phyloP scores from a whole-genome alignment of 2,329 filamentous ascomycete species.

The Byssoonygena ceratinophila region DNA sequence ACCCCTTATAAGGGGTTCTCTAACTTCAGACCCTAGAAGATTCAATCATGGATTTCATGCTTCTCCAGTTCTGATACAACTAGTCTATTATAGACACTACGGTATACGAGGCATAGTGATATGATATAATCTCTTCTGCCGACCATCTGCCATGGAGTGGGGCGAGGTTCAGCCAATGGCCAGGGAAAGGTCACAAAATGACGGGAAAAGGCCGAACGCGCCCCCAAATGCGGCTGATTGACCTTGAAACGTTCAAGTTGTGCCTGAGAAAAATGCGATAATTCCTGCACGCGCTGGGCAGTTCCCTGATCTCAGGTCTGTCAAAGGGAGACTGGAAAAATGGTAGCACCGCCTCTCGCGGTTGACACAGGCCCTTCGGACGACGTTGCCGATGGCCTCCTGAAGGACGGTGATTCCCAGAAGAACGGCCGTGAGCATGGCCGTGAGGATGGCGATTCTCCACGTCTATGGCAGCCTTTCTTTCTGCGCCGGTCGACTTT shows the following conservation, averaged over 20 bases:
- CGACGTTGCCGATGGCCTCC: conserved; percentile 5
- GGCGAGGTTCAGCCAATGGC: neutral
- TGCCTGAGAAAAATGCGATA: neutral
- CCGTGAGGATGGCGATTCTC: neutral
- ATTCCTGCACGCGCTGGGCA: neutral
- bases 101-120: too few species aligned
- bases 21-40: too few species aligned
- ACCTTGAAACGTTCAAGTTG: neutral
- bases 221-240: neutral
- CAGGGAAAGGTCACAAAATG: neutral
- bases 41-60: too few species aligned
- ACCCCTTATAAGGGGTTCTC: too few species aligned
- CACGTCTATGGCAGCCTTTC: conserved; percentile 11
- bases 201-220: neutral
- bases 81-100: too few species aligned
- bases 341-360: conserved; percentile 1
- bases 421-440: neutral
- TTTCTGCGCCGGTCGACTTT: conserved; percentile 7
- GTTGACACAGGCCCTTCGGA: conserved; percentile 4
- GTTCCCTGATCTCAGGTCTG: conserved; percentile 4
- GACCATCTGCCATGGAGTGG: neutral
- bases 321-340: conserved; percentile 6
- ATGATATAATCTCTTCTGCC: too few species aligned
- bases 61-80: too few species aligned
- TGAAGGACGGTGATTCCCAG: conserved; percentile 1